Evolutionary conservation across 75 land plant genomes (phyloP).

Genomic region (Pinus taeda): DNA sequence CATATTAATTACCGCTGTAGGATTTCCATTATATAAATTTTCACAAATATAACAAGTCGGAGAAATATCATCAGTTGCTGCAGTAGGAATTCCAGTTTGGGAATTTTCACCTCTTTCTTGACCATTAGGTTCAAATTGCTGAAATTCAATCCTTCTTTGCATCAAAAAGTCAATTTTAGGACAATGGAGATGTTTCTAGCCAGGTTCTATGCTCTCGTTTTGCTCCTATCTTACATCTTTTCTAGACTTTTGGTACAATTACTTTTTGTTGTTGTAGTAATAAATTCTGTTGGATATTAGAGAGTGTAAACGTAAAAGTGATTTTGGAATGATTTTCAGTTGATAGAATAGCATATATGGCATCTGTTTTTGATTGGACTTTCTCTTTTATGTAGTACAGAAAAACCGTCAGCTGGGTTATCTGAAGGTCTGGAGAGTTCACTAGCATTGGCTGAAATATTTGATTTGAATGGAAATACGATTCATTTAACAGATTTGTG

Average conservation of each 20-base stretch:
- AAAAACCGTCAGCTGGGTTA: slow-evolving; percentile 5
- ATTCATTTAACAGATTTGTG: slow-evolving; percentile 58
- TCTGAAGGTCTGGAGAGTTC: slow-evolving; percentile 15
- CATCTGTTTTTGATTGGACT: background rate
- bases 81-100: no score
- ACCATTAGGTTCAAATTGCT: background rate
- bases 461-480: slow-evolving; percentile 52
- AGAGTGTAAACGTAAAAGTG: background rate
- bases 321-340: background rate
- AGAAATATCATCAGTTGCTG: no score
- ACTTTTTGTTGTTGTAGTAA: background rate
- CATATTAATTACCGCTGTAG: no score
- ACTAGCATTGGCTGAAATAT: slow-evolving; percentile 45
- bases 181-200: no score
- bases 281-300: background rate
- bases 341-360: slow-evolving; percentile 4
- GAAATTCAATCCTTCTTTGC: background rate
- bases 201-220: background rate
- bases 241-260: background rate
- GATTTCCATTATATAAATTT: no score
- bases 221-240: background rate
- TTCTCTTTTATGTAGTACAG: slow-evolving; percentile 9
- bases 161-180: no score
- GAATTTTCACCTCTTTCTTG: no score
- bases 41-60: no score